A percentile compares a stretch with the other conserved stretches of the same genome.
Conservation (phyloP, 371 early-diverging fungal genomes). For the Mucor irregularis region DNA sequence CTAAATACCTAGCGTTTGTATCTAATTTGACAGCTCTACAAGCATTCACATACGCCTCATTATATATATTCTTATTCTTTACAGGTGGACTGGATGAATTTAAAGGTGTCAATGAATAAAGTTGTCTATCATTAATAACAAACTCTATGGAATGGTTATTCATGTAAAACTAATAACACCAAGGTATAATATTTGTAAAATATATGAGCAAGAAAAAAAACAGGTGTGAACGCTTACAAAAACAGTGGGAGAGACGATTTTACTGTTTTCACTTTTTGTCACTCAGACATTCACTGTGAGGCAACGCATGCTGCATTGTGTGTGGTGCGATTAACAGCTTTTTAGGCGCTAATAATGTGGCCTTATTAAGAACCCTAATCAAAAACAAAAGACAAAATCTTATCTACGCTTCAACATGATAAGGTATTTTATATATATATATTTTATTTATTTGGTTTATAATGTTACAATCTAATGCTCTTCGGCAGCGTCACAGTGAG, state of each 20-base stretch:
- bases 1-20: slow-evolving; percentile 39
- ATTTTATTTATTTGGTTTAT: not conserved
- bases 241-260: too few relatives aligned
- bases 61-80: slow-evolving; percentile 30
- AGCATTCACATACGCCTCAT: slow-evolving; percentile 49
- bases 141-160: slow-evolving; percentile 6
- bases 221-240: too few relatives aligned
- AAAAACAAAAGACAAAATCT: not conserved
- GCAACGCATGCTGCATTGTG: too few relatives aligned
- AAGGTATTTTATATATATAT: not conserved
- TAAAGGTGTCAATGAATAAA: not conserved
- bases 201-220: not conserved
- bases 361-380: too few relatives aligned
- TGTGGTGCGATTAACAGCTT: too few relatives aligned
- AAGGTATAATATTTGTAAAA: not conserved
- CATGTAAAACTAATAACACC: slow-evolving; percentile 6
- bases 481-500: slow-evolving; percentile 42
- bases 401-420: not conserved
- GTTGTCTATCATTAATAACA: slow-evolving; percentile 7
- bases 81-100: slow-evolving; percentile 20
- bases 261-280: too few relatives aligned
- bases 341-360: too few relatives aligned
- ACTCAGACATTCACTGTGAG: too few relatives aligned
- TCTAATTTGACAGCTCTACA: slow-evolving; percentile 55
- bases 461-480: too few relatives aligned